Conservation (phyloP, 768 basidiomycete genomes). For the Macrocybe gigantea region DNA sequence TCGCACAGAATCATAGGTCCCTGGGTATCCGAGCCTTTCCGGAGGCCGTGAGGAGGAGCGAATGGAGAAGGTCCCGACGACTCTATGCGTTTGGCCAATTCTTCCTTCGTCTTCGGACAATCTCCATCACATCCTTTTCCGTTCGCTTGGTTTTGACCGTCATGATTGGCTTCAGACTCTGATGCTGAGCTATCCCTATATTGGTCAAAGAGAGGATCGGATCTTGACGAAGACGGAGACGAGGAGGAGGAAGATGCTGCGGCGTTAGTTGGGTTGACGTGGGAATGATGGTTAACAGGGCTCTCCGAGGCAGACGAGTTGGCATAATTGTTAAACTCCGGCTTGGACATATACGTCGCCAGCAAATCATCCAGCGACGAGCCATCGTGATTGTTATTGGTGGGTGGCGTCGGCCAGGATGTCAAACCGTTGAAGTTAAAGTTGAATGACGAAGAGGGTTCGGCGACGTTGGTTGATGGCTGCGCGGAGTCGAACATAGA, state of each 20-base stretch:
- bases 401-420: slow-evolving; percentile 34
- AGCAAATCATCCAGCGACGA: slow-evolving; percentile 43
- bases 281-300: slow-evolving; percentile 48
- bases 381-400: slow-evolving; percentile 21
- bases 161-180: slow-evolving; percentile 19
- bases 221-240: slow-evolving; percentile 23
- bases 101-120: slow-evolving; percentile 53
- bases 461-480: slow-evolving; percentile 14
- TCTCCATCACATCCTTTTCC: not conserved
- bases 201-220: slow-evolving; percentile 29
- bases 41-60: slow-evolving; percentile 27
- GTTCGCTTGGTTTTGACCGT: slow-evolving; percentile 10
- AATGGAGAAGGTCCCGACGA: slow-evolving; percentile 60
- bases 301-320: slow-evolving; percentile 39
- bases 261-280: slow-evolving; percentile 12
- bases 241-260: slow-evolving; percentile 36
- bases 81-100: slow-evolving; percentile 44
- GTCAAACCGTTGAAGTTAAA: slow-evolving; percentile 33
- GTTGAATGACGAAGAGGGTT: not conserved
- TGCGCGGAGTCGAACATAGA: slow-evolving; percentile 44
- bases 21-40: slow-evolving; percentile 38
- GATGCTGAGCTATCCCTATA: slow-evolving; percentile 26
- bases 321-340: slow-evolving; percentile 21
- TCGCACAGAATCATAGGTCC: slow-evolving; percentile 60
- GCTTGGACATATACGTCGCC: slow-evolving; percentile 28